Base-by-base conservation (phyloP, 2,329 filamentous ascomycete genomes). In the Ophiostoma pallidulum region DNA sequence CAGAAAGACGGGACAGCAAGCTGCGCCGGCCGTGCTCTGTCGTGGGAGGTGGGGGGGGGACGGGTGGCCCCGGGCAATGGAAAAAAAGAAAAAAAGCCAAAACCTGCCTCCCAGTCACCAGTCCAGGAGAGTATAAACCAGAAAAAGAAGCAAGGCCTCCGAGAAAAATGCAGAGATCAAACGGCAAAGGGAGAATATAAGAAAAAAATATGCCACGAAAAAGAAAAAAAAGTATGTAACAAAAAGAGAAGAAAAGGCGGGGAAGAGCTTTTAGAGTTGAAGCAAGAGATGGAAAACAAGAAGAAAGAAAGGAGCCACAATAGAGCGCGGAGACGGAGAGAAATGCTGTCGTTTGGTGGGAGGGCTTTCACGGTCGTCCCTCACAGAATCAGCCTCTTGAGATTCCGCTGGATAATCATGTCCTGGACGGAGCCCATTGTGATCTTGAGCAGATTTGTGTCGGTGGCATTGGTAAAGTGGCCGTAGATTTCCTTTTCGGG, bases 391-490 rank as follows among this genome's bases (percentile, higher is more conserved):
- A 89, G 70, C 66, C 84, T 82, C 67, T 87, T 86, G 48, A 90
- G 73, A 63, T 89, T 89, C 62, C 83, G 83, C 66, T 89, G 84
- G 59, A 89, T 87, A 58, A 89, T 86, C 81, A 88, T 91, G 63
- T 91, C 86, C 66, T 91, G 85, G 47, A 91, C 86, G 10, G 84
- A 87, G 54, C 78, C 75, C 86, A 91, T 91, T 33, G 86, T 91
- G 54, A 88, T 87, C 68, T 89, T 90, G 56, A 91, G 73, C 53
- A 91, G 67, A 60, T 87, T 88, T 29, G 86, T 80, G 56, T 79
- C 76, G 43, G 75, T 80, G 8, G 76, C 76, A 53, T 78, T 79
- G 40, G 76, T 79, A 47, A 79, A 78, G 60, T 80, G 75, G 39
- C 75, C 75, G 57, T 79, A 80, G 9, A 80, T 79, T 57, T 79